Evolutionary conservation across 169 alveolate genomes (phyloP).

Genomic region (Eimeria maxima): DNA sequence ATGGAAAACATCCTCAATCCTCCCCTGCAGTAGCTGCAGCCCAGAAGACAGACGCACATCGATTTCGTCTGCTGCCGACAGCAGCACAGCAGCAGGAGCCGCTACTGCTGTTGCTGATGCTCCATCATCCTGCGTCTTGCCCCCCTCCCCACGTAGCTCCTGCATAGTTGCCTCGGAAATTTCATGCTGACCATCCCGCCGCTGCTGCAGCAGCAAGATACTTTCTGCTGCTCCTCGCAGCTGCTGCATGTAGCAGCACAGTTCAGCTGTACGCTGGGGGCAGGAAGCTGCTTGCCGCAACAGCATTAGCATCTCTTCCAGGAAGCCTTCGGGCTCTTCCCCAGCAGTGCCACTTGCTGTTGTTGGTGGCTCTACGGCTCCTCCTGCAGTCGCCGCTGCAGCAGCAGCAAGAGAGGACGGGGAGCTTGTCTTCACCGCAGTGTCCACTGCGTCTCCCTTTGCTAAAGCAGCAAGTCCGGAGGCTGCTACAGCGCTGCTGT

Average conservation of each 20-base stretch:
- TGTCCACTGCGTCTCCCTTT: neutral
- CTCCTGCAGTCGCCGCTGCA: neutral
- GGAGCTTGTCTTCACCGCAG: neutral
- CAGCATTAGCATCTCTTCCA: neutral
- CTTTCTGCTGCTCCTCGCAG: conserved; percentile 45
- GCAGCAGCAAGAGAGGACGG: neutral
- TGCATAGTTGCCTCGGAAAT: neutral
- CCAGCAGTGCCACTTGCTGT: neutral
- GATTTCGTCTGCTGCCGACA: conserved; percentile 3
- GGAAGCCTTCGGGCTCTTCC: neutral
- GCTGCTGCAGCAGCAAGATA: neutral
- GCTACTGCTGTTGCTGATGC: neutral
- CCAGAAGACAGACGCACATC: conserved; percentile 14
- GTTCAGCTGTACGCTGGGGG: conserved; percentile 30
- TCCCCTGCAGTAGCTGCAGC: conserved; percentile 28
- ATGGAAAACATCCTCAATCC: neutral
- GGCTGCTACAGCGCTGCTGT: neutral
- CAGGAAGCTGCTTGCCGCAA: neutral
- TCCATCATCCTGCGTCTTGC: neutral
- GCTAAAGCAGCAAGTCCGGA: neutral
- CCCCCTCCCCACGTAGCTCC: neutral
- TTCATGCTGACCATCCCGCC: neutral
- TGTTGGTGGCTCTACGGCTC: neutral
- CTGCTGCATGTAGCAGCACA: conserved; percentile 55
- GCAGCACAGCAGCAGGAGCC: conserved; percentile 7